Evolutionary conservation across 2,329 filamentous ascomycete genomes (phyloP), one percentile per base, ranked within the genome.

Genomic region (Phaeosphaeriaceae sp.): DNA sequence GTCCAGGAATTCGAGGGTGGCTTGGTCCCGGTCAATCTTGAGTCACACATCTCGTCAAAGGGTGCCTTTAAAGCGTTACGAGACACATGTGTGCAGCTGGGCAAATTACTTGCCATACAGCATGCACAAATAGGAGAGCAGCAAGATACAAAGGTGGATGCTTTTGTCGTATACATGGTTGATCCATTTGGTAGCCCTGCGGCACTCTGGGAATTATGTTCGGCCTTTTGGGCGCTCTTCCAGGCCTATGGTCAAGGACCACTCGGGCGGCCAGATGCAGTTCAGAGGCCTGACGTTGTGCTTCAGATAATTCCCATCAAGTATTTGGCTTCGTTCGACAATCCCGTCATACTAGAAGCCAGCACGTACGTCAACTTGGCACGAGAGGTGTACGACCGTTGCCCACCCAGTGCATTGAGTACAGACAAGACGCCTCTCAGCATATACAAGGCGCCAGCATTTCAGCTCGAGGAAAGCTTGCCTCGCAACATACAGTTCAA

Each of bases 401-500:
- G 91, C 69, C 83, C 84, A 4, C 82, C 83, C 2, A 80, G 79
- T 42, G 55, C 70, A 10, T 64, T 69, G 2, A 72, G 68, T 41
- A 62, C 66, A 15, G 72, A 74, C 55, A 74, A 73, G 44, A 70
- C 11, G 76, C 84, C 54, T 81, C 85, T 86, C 17, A 78, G 74
- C 22, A 82, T 81, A 46, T 79, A 80, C 72, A 86, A 89, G 9
- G 86, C 89, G 0, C 89, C 91, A 2, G 88, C 91, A 0, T 87
- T 95, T 54, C 83, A 90, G 57, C 82, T 96, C 1, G 91, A 93
- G 70, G 86, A 89, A 62, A 81, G 86, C 0, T 79, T 90, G 3
- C 90, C 91, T 11, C 87, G 89, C 24, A 84, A 82, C 25, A 90
- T 96, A 52, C 90, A 91, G 50, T 95, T 96, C 77, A 90, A 91